A percentile compares a stretch with the other conserved stretches of the same genome.
Conservation (phyloP, 805 yeast genomes). For the Lipomyces chichibuensis region DNA sequence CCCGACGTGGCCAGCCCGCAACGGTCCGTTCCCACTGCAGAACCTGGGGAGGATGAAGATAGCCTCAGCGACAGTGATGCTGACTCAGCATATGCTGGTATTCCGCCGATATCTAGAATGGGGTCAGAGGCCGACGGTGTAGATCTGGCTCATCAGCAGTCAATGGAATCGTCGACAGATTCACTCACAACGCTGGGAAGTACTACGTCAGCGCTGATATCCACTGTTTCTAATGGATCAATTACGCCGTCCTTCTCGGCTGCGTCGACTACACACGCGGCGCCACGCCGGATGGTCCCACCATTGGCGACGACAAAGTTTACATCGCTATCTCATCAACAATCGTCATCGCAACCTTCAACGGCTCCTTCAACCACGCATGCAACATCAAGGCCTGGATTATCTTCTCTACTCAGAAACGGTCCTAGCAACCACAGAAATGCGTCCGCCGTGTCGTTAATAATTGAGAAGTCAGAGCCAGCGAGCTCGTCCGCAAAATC, state of each 20-base stretch:
- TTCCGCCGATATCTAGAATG: background rate
- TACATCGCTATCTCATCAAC: constrained; percentile 20
- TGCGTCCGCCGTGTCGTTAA: constrained; percentile 19
- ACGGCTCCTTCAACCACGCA: background rate
- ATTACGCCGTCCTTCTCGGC: constrained; percentile 4
- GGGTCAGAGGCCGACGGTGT: background rate
- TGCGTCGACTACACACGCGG: constrained; percentile 6
- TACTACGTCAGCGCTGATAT: background rate
- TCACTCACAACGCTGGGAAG: constrained; percentile 11
- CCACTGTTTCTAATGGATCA: constrained; percentile 3
- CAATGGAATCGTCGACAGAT: constrained; percentile 8
- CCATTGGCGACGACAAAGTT: constrained; percentile 25
- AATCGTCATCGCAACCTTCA: constrained; percentile 6
- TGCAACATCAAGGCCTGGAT: constrained; percentile 6
- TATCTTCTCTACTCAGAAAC: constrained; percentile 10
- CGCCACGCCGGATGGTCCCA: constrained; percentile 15
- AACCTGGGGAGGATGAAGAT: background rate
- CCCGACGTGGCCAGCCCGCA: background rate
- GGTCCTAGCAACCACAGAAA: constrained; percentile 19
- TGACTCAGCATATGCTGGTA: background rate
- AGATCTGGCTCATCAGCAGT: constrained; percentile 1
- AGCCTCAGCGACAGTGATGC: constrained; percentile 8
- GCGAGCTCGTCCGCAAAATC: constrained; percentile 3
- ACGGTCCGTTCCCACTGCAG: background rate
- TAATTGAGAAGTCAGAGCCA: constrained; percentile 15